Evolutionary conservation across 2,329 filamentous ascomycete genomes (phyloP), one percentile per base, ranked within the genome.

Genomic region (Lasiodiplodia sp.): DNA sequence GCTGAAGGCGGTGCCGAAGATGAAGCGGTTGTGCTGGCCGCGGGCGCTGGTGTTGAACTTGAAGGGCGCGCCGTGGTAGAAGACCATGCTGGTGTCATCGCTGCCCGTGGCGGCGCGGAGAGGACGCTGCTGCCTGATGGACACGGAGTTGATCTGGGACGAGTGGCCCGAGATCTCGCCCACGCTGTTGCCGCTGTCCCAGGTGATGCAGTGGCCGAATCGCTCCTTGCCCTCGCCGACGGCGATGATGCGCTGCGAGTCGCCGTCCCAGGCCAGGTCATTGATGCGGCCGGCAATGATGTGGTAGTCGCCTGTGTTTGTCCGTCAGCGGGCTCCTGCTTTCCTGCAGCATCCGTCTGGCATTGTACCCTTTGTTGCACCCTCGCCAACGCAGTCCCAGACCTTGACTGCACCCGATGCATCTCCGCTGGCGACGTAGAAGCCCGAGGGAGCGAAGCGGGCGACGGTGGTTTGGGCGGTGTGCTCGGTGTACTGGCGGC

Each of bases 261-360:
- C 96, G 68, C 94, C 95, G 76, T 98, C 96, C 94, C 96, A 99
- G 1, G 94, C 95, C 72, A 99, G 89, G 79, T 99, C 96, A 78
- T 97, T 97, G 82, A 99, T 95, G 66, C 93, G 91, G 14, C 96
- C 96, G 40, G 92, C 94, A 76, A 98, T 94, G 81, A 98, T 97
- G 77, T 90, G 87, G 81, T 97, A 98, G 81, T 98, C 95, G 73
- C 94, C 86, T 86, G 71, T 44, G 60, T 18, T 38, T 8, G 12
- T n/a, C 51, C 34, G 51, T 58, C 47, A 60, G 34, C 37, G n/a
- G 16, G 18, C 28, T 38, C 8, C 37, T 40, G 23, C 14, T 31
- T 51, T 2, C 12, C 37, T 21, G 44, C 21, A 11, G 25, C 14
- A 16, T 28, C 10, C 40, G 31, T 16, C 25, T 52, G 44, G 18